These are phyloP conservation scores for Jaapia argillacea DNA, from an alignment of 768 basidiomycete genomes.

Conservation along the genomic window DNA sequence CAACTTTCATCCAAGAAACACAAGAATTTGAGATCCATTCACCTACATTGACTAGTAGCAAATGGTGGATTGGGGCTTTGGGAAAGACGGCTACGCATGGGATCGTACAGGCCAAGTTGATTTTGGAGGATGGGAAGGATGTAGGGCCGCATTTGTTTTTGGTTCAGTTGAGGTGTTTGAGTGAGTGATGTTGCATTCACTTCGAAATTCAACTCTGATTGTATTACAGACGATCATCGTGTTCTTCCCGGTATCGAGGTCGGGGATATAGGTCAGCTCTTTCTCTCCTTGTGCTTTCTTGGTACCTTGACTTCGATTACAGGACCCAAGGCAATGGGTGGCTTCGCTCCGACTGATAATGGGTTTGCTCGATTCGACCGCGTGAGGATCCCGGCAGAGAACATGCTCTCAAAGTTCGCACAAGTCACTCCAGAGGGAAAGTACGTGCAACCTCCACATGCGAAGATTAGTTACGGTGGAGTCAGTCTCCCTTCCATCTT, in stretches of 20 bases:
- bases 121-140: constrained; percentile 48
- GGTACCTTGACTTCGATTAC: background rate
- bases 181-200: constrained; percentile 21
- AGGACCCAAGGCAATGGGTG: constrained; percentile 53
- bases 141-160: constrained; percentile 71
- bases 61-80: constrained; percentile 77
- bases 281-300: background rate
- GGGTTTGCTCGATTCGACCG: constrained; percentile 61
- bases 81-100: constrained; percentile 70
- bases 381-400: constrained; percentile 53
- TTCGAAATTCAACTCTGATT: background rate
- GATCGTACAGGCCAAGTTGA: constrained; percentile 65
- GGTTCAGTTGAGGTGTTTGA: constrained; percentile 53
- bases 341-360: constrained; percentile 44
- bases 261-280: constrained; percentile 53
- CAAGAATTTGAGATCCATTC: constrained; percentile 69
- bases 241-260: constrained; percentile 49
- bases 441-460: constrained; percentile 60
- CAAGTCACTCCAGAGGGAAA: constrained; percentile 53
- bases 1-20: constrained; percentile 58
- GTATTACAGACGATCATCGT: constrained; percentile 43
- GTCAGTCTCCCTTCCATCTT: constrained; percentile 27
- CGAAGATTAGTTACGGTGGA: constrained; percentile 68
- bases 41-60: constrained; percentile 62
- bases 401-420: constrained; percentile 73